Conservation (phyloP, 208 protist species). For the Willaertia magna region DNA sequence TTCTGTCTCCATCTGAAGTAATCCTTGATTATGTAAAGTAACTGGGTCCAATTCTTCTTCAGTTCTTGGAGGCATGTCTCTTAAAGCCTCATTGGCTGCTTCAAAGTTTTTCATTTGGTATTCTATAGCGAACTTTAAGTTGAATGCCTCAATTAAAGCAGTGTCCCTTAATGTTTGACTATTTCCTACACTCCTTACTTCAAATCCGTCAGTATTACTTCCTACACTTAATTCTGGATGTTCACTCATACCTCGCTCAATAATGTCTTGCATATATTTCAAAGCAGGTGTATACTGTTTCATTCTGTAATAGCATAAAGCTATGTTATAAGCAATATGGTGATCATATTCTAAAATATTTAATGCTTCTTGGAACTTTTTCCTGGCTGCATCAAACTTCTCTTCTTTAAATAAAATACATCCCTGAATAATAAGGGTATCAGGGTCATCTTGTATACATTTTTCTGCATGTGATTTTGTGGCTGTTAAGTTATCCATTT, state of each 20-base stretch:
- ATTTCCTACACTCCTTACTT: conserved; percentile 84
- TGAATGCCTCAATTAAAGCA: conserved; percentile 89
- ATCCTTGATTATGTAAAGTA: conserved; percentile 90
- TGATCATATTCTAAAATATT: conserved; percentile 64
- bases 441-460: conserved; percentile 55
- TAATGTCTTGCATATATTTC: conserved; percentile 84
- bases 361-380: conserved; percentile 79
- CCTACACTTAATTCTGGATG: conserved; percentile 84
- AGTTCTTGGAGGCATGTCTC: conserved; percentile 84
- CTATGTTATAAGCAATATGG: conserved; percentile 87
- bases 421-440: conserved; percentile 64
- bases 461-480: conserved; percentile 73
- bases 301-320: conserved; percentile 82
- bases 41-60: conserved; percentile 91
- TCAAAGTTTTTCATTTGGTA: conserved; percentile 72
- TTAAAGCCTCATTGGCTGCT: conserved; percentile 80
- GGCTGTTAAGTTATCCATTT: conserved; percentile 71
- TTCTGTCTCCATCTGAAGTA: conserved; percentile 89
- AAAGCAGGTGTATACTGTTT: conserved; percentile 80
- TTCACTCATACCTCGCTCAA: conserved; percentile 77
- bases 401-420: conserved; percentile 75
- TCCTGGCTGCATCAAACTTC: conserved; percentile 73
- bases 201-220: conserved; percentile 71
- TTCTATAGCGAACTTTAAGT: conserved; percentile 91
- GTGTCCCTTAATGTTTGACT: conserved; percentile 81